These are phyloP conservation scores for Coemansia sp. DNA, from an alignment of 192 early-diverging fungal species.

Conservation along the genomic window DNA sequence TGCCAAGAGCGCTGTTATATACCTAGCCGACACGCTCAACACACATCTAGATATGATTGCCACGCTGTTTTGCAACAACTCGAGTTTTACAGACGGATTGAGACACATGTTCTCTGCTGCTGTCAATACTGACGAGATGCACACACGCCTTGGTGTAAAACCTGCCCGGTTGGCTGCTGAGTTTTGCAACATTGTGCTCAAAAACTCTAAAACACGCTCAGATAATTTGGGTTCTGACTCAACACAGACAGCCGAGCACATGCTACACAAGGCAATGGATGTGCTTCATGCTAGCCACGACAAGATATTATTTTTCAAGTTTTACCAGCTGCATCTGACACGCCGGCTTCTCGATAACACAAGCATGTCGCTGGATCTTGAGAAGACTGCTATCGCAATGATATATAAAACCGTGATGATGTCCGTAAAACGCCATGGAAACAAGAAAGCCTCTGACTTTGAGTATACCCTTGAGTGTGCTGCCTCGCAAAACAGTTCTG, in stretches of 20 bases:
- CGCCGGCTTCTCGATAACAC: background rate
- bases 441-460: background rate
- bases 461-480: background rate
- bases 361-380: background rate
- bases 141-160: background rate
- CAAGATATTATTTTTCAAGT: background rate
- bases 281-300: background rate
- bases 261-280: slow-evolving; percentile 1
- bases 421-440: background rate
- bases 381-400: background rate
- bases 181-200: slow-evolving; percentile 1
- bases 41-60: background rate
- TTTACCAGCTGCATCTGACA: background rate
- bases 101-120: background rate
- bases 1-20: background rate
- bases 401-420: background rate
- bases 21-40: background rate
- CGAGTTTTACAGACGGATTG: background rate
- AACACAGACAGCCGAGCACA: background rate
- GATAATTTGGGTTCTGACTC: background rate
- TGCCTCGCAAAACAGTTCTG: background rate
- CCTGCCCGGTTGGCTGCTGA: background rate
- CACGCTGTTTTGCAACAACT: background rate
- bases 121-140: background rate
- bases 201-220: background rate